Evolutionary conservation across 306 rosid genomes (phyloP).

Genomic region (Trifolium pratense): DNA sequence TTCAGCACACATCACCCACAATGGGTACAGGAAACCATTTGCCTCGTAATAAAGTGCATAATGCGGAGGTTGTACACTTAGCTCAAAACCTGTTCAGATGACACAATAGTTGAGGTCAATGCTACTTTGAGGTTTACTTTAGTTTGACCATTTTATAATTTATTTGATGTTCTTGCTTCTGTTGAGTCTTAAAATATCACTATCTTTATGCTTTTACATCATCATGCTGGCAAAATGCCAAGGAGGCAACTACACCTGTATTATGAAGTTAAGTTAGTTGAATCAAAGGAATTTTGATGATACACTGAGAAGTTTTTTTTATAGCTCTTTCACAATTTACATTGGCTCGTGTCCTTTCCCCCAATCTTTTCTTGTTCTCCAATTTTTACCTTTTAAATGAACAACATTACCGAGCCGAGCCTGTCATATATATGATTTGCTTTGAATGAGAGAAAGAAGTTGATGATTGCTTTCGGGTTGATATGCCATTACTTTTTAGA

Average conservation of each 20-base stretch:
- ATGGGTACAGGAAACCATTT: conserved; percentile 45
- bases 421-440: conserved; percentile 4
- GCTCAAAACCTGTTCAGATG: conserved; percentile 44
- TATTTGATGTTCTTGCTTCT: conserved; percentile 41
- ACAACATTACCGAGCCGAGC: conserved; percentile 16
- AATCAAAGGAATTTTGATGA: conserved; percentile 50
- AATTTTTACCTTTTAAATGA: background rate
- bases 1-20: conserved; percentile 24
- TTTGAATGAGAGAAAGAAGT: background rate
- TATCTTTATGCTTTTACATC: conserved; percentile 46
- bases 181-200: conserved; percentile 35
- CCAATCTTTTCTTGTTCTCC: background rate
- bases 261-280: conserved; percentile 46
- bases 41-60: conserved; percentile 50
- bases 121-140: conserved; percentile 49
- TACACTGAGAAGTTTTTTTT: background rate
- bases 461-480: conserved; percentile 20
- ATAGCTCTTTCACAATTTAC: conserved; percentile 30
- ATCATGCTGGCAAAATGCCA: conserved; percentile 52
- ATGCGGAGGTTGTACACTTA: conserved; percentile 55
- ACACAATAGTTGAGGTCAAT: conserved; percentile 54
- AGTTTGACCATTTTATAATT: conserved; percentile 56
- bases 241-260: conserved; percentile 57
- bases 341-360: background rate
- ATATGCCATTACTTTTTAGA: background rate